phyloP scores from a whole-genome alignment of 2,329 filamentous ascomycete genomes.

The Calcarisporium arbuscula region DNA sequence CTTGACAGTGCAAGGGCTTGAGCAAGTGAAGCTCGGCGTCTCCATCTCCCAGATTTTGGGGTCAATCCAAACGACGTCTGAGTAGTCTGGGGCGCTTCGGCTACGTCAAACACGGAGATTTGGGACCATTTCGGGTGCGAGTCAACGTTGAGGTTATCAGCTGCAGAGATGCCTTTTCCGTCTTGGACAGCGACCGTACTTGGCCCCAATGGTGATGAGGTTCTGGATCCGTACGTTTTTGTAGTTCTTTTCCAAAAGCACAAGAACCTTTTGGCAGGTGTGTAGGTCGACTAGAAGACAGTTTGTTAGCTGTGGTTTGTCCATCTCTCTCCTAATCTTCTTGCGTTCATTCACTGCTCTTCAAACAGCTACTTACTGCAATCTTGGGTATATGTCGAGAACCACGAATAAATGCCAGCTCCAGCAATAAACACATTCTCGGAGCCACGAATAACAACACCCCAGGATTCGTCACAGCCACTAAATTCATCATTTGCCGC shows the following conservation, averaged over 20 bases:
- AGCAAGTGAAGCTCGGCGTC: slow-evolving; percentile 20
- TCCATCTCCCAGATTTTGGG: slow-evolving; percentile 24
- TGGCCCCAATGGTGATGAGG: slow-evolving; percentile 22
- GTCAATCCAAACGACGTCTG: slow-evolving; percentile 12
- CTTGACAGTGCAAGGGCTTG: slow-evolving; percentile 19
- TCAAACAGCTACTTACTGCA: slow-evolving; percentile 1
- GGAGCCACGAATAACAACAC: slow-evolving; percentile 8
- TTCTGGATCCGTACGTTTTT: slow-evolving; percentile 15
- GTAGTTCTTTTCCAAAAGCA: slow-evolving; percentile 11
- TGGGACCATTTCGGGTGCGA: slow-evolving; percentile 18
- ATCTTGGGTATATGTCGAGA: slow-evolving; percentile 8
- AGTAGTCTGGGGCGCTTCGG: slow-evolving; percentile 6
- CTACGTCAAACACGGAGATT: slow-evolving; percentile 4
- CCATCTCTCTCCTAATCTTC: background rate
- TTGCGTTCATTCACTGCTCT: background rate
- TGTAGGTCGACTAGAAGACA: slow-evolving; percentile 4
- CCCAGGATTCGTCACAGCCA: slow-evolving; percentile 18
- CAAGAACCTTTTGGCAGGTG: slow-evolving; percentile 16
- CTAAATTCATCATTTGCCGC: slow-evolving; percentile 8
- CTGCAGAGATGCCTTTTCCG: slow-evolving; percentile 15
- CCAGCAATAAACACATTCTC: slow-evolving; percentile 15
- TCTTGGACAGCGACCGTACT: slow-evolving; percentile 17
- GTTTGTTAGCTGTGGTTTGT: too few relatives aligned
- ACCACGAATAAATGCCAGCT: slow-evolving; percentile 21
- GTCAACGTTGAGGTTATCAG: slow-evolving; percentile 18